Conservation (phyloP, 1,284 basidiomycete species). For the Athelia sp. region DNA sequence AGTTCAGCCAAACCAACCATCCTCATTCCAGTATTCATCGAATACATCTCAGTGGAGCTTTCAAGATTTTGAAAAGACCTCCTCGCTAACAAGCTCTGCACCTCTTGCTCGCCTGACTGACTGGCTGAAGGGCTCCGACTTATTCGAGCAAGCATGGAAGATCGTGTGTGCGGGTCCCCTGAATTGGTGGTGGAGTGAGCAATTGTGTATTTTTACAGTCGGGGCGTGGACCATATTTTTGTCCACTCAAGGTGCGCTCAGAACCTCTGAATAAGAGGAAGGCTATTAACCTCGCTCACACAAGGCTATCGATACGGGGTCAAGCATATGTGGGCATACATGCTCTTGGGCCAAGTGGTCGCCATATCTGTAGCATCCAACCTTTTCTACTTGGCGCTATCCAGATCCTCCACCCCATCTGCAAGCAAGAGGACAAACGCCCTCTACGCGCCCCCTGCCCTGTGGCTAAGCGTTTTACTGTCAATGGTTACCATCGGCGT, state of each 20-base stretch:
- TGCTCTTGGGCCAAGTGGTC: slow-evolving; percentile 72
- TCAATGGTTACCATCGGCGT: slow-evolving; percentile 44
- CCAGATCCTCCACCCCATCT: slow-evolving; percentile 28
- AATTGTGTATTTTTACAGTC: slow-evolving; percentile 66
- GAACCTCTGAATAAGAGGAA: slow-evolving; percentile 12
- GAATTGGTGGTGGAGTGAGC: slow-evolving; percentile 76
- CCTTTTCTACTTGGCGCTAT: slow-evolving; percentile 60
- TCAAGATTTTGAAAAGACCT: slow-evolving; percentile 30
- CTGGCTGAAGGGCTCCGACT: slow-evolving; percentile 56
- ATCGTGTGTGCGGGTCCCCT: slow-evolving; percentile 39
- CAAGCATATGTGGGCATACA: slow-evolving; percentile 61
- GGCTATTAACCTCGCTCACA: neutral
- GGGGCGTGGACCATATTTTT: slow-evolving; percentile 61
- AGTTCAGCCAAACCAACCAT: slow-evolving; percentile 16
- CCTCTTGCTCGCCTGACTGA: slow-evolving; percentile 33
- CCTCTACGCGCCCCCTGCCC: slow-evolving; percentile 16
- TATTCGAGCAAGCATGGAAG: slow-evolving; percentile 64
- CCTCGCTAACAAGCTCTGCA: slow-evolving; percentile 9
- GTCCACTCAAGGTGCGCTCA: slow-evolving; percentile 43
- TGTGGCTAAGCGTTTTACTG: slow-evolving; percentile 43
- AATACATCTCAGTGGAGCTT: slow-evolving; percentile 47
- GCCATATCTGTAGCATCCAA: slow-evolving; percentile 68
- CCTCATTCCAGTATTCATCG: neutral
- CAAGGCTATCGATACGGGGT: slow-evolving; percentile 43
- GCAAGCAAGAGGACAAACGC: slow-evolving; percentile 6